phyloP scores from a whole-genome alignment of 2,329 filamentous ascomycete genomes.

The Fusarium tricinctum region DNA sequence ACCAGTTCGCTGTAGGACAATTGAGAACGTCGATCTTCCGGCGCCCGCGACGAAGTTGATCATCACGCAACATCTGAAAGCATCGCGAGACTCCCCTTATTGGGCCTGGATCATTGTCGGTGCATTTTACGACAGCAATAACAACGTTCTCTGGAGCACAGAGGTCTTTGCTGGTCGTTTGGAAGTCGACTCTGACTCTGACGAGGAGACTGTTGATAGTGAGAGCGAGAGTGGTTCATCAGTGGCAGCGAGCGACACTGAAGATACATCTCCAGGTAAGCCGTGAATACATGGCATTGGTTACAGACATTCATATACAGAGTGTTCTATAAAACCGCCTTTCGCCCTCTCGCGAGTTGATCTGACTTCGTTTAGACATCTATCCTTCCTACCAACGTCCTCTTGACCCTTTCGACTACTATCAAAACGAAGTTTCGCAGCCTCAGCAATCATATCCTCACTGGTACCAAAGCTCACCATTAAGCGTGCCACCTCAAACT shows the following conservation, averaged over 20 bases:
- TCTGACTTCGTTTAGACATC: constrained; percentile 35
- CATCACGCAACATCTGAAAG: constrained; percentile 59
- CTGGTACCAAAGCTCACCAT: constrained; percentile 19
- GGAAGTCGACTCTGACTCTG: constrained; percentile 47
- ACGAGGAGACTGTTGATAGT: constrained; percentile 38
- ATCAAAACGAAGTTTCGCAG: constrained; percentile 11
- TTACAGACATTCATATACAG: constrained; percentile 12
- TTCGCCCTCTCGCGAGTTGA: background rate
- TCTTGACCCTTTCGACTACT: background rate
- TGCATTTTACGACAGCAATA: constrained; percentile 61
- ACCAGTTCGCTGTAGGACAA: constrained; percentile 44
- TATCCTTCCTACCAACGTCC: constrained; percentile 12
- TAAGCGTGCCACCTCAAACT: constrained; percentile 14
- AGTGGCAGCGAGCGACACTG: constrained; percentile 20
- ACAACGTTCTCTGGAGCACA: constrained; percentile 61
- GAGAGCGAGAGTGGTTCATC: constrained; percentile 27
- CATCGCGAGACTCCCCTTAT: constrained; percentile 51
- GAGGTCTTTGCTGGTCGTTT: constrained; percentile 58
- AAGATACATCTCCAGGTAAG: constrained; percentile 41
- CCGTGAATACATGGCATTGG: constrained; percentile 10
- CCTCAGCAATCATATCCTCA: constrained; percentile 19
- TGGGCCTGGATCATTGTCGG: constrained; percentile 65
- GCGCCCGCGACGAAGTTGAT: constrained; percentile 61
- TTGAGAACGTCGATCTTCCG: constrained; percentile 56
- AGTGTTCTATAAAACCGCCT: constrained; percentile 28